Evolutionary conservation across 352 stramenopile species (phyloP), one percentile per base, ranked within the genome.

Genomic region (Pythium scleroteichum): DNA sequence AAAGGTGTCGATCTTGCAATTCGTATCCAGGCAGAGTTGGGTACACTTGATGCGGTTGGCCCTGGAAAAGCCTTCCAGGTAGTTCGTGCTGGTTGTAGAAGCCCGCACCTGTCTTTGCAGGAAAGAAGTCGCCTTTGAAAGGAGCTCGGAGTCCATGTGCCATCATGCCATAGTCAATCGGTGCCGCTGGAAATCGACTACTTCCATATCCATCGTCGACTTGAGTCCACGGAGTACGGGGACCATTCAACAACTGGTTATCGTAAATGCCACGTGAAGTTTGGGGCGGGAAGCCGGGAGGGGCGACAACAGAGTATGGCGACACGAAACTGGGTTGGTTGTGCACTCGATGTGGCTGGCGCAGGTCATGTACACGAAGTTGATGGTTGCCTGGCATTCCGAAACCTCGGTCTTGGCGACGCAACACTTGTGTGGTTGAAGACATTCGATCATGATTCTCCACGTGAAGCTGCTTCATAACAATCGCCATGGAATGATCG

Each of bases 391-490:
- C n/a, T 40, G 24, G 7, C 10, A 23, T 23, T 20, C 39, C 19
- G 29, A 57, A 66, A 4, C 7, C 24, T 19, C 53, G 61, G 14
- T 63, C 53, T 26, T 40, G 39, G 22, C 20, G 47, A 16, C 38
- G 48, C 0, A 17, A 5, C 7, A 17, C 20, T 24, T 33, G 51
- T 17, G 5, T 10, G 29, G 52, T 12, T 35, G 26, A 52, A 22
- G 4, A 22, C 10, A 41, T 41, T 2, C 53, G 53, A 52, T 41
- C 27, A 22, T n/a, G 0, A 12, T 27, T 23, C n/a, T 69, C 57
- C 8, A 69, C 38, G 50, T 42, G 51, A 22, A 69, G 62, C 16
- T 62, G 40, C 41, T 64, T 69, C 62, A 66, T 71, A 12, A 50
- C 46, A 29, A 22, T 58, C 12, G 58, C 41, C 50, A 69, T 61